Conservation (phyloP, 345 rosid species). For the Moricandia arvensis region DNA sequence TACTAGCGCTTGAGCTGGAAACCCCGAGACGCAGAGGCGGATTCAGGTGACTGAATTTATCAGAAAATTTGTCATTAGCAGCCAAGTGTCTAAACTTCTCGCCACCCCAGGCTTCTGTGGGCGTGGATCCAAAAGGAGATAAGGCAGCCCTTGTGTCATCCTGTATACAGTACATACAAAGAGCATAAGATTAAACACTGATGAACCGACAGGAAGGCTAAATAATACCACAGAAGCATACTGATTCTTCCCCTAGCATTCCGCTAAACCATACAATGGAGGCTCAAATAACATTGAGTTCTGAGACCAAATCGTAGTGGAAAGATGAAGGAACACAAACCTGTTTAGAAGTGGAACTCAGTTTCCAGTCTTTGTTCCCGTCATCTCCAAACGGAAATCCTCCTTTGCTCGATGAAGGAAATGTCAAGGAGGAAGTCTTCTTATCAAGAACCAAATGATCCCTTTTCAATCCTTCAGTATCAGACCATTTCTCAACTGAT, state of each 20-base stretch:
- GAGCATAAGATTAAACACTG: not conserved
- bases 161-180: conserved; percentile 35
- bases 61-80: conserved; percentile 65
- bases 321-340: conserved; percentile 36
- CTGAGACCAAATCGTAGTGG: not conserved
- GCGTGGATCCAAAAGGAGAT: conserved; percentile 49
- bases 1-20: conserved; percentile 50
- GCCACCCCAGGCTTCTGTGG: conserved; percentile 96
- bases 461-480: conserved; percentile 57
- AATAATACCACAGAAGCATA: not conserved
- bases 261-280: not conserved
- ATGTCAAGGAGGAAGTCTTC: conserved; percentile 61
- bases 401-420: conserved; percentile 70
- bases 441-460: conserved; percentile 51
- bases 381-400: conserved; percentile 60
- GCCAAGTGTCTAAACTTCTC: conserved; percentile 51
- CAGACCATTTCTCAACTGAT: conserved; percentile 81
- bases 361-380: conserved; percentile 71
- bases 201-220: not conserved
- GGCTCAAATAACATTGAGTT: conserved; percentile 4
- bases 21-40: conserved; percentile 64
- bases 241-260: not conserved
- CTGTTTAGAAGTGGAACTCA: conserved; percentile 69
- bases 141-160: conserved; percentile 56
- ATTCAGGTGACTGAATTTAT: conserved; percentile 52